Evolutionary conservation across 2,329 filamentous ascomycete genomes (phyloP), one percentile per base, ranked within the genome.

Genomic region (Amesomyces nigricolor): DNA sequence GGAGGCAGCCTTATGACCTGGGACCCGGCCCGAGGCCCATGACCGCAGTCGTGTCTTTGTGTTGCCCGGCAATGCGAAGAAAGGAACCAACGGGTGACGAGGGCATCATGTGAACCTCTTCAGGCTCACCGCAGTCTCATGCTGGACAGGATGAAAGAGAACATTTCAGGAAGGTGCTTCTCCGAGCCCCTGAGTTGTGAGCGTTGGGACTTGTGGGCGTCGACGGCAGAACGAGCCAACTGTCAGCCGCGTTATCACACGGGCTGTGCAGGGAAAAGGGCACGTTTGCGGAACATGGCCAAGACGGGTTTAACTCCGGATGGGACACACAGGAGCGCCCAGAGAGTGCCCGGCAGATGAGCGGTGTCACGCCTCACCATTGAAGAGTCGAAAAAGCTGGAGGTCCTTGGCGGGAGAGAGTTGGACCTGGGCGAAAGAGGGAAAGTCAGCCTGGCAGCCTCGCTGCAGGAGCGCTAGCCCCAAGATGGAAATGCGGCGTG

Each of bases 401-500:
- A 26, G 22, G 17, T 19, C 17, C 17, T 19, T 19, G 17, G 17
- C 17, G 17, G 17, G 17, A 19, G 17, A 19, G 17, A 19, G 17
- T 19, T 19, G 17, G 17, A 26, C 22, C 22, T 26, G 4, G 22
- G 22, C 22, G 22, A 6, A 4, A 26, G 22, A 26, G 22, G 22
- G 22, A 26, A 26, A 43, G 48, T 35, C 40, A n/a, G 40, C 40
- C 50, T 17, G 38, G n/a, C 19, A 39, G 9, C n/a, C 22, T 29
- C 17, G n/a, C 10, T 39, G 43, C 43, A 51, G 29, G 30, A 3
- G n/a, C 40, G 51, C 61, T 57, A 61, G n/a, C 19, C 57, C 58
- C 13, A 52, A 38, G 39, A 42, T 14, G 57, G 61, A 58, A 63
- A n/a, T 48, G 53, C 56, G 61, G 61, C 51, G 59, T 55, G 46